Evolutionary conservation across 805 yeast genomes (phyloP), one percentile per base, ranked within the genome.

Genomic region (Starmerella geochares): DNA sequence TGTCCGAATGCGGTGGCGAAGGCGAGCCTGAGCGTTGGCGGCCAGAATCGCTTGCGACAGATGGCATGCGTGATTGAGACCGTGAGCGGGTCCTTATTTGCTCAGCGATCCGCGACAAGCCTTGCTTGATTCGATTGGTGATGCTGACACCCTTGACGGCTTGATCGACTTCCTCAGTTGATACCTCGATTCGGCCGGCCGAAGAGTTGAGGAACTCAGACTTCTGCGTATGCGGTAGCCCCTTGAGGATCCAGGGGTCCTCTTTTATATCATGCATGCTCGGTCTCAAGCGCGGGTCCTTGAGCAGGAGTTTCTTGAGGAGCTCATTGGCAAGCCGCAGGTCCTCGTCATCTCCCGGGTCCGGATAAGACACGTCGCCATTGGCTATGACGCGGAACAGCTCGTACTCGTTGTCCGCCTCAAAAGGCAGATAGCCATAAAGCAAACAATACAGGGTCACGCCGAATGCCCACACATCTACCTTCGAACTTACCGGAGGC

Each of bases 401-500:
- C 51, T 83, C 94, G 67, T 76, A 90, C 60, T 87, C 95, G 28
- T 85, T 79, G 43, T 80, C 87, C 0, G 88, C 95, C 61, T 81
- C 78, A 64, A 90, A 92, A 2, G 98, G 98, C 39, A 92, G 76
- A 54, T 75, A 73, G 10, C 98, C 98, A 67, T 85, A 90, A 13
- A 90, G 62, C 33, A 92, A 68, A 63, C 96, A 88, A 65, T 80
- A 92, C 16, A 92, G 68, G 0, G 97, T 88, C 5, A 90, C 87
- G 10, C 98, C 98, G 19, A 87, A 66, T 0, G 98, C 95, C 98
- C 98, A 92, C n/a, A 90, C 83, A 67, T 92, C 98, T 49, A 92
- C 84, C 65, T 84, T 86, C 62, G 80, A 73, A 47, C 85, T 81
- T 37, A 90, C 82, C 48, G 72, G 77, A 4, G 80, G 76, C 44